phyloP scores from a whole-genome alignment of 2,329 filamentous ascomycete genomes.

The Hypoxylon sp. region DNA sequence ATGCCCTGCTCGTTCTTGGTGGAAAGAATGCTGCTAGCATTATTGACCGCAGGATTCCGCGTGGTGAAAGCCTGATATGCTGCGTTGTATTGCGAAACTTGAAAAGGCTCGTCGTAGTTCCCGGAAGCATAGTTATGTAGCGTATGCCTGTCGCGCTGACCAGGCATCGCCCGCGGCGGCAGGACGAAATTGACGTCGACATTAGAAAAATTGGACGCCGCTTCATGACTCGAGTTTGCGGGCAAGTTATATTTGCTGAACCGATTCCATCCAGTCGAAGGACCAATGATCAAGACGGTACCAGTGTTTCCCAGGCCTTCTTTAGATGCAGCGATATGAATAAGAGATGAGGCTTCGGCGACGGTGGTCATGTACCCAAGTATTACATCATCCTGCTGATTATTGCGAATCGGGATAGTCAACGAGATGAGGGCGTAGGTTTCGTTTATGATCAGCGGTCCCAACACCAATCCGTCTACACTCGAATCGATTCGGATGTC shows the following conservation, averaged over 20 bases:
- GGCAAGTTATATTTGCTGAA: constrained; percentile 65
- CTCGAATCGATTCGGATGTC: constrained; percentile 65
- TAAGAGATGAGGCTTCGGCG: constrained; percentile 75
- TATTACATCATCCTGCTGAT: constrained; percentile 71
- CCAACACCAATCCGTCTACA: constrained; percentile 76
- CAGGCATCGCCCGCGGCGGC: constrained; percentile 63
- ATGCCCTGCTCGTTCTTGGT: constrained; percentile 80
- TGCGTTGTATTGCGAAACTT: constrained; percentile 73
- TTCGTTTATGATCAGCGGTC: constrained; percentile 80
- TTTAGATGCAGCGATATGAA: constrained; percentile 71
- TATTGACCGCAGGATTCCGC: constrained; percentile 68
- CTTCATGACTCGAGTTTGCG: constrained; percentile 62
- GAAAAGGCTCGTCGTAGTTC: constrained; percentile 67
- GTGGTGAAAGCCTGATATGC: constrained; percentile 72
- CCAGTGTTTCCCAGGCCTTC: constrained; percentile 82
- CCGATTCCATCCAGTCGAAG: constrained; percentile 75
- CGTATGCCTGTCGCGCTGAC: constrained; percentile 64
- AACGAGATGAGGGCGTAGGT: constrained; percentile 84
- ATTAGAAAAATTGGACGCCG: constrained; percentile 57
- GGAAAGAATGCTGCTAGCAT: constrained; percentile 77
- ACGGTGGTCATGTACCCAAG: constrained; percentile 89
- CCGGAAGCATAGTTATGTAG: constrained; percentile 60
- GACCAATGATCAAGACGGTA: constrained; percentile 78
- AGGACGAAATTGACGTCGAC: constrained; percentile 72
- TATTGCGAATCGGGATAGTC: constrained; percentile 83